Conservation (phyloP, 2,329 filamentous ascomycete species). For the Aspergillus spinulosporus region DNA sequence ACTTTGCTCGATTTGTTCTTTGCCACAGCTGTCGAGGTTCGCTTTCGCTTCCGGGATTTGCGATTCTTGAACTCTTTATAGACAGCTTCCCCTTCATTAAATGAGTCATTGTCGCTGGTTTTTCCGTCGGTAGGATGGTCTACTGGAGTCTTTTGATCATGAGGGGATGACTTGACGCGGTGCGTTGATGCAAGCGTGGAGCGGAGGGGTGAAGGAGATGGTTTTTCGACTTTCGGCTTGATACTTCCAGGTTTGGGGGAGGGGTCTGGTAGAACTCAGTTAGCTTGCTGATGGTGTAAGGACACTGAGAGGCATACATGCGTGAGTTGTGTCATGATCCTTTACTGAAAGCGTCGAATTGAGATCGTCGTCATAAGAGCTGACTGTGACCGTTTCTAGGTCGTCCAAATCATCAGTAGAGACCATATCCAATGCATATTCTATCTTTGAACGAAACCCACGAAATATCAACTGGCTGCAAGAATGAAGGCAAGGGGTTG, state of each 20-base stretch:
- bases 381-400: conserved; percentile 30
- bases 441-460: background rate
- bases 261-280: conserved; percentile 15
- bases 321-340: conserved; percentile 10
- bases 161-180: conserved; percentile 14
- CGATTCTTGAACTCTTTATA: conserved; percentile 66
- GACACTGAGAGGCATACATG: conserved; percentile 16
- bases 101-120: conserved; percentile 33
- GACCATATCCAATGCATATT: conserved; percentile 25
- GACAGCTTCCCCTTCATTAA: conserved; percentile 45
- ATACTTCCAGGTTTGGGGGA: background rate
- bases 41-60: conserved; percentile 56
- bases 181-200: background rate
- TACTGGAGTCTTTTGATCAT: conserved; percentile 18
- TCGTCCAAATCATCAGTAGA: conserved; percentile 27
- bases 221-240: background rate
- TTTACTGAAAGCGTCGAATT: conserved; percentile 37
- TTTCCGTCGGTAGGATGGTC: conserved; percentile 26
- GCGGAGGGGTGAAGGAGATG: background rate
- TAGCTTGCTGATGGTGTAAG: conserved; percentile 15
- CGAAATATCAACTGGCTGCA: background rate
- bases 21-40: conserved; percentile 50
- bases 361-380: conserved; percentile 46
- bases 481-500: background rate
- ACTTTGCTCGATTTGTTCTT: conserved; percentile 50